These are phyloP conservation scores for Crithidia fasciculata DNA, from an alignment of 208 protist genomes.

Conservation along the genomic window DNA sequence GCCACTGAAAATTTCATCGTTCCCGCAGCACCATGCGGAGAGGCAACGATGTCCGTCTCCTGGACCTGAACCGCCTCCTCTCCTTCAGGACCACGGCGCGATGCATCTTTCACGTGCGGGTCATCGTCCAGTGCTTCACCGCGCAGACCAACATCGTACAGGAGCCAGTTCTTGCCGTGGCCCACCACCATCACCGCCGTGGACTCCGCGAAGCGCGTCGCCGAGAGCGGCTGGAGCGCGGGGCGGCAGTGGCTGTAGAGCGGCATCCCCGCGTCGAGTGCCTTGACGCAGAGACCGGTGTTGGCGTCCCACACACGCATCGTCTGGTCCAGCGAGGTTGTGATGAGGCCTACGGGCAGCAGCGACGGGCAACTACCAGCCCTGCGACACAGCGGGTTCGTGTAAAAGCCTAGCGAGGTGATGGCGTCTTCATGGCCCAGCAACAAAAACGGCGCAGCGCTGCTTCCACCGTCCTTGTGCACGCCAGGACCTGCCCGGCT, in stretches of 20 bases:
- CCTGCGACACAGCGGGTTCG: slow-evolving; percentile 24
- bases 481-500: slow-evolving; percentile 11
- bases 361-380: slow-evolving; percentile 12
- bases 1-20: slow-evolving; percentile 19
- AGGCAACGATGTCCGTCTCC: slow-evolving; percentile 39
- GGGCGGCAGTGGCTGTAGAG: slow-evolving; percentile 72
- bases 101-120: no score
- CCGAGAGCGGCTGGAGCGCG: neutral
- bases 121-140: slow-evolving; percentile 23
- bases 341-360: slow-evolving; percentile 60
- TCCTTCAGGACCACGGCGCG: neutral
- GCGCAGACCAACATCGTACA: slow-evolving; percentile 51
- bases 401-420: slow-evolving; percentile 76
- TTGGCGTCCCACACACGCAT: slow-evolving; percentile 80
- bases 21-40: slow-evolving; percentile 5
- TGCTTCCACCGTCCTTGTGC: slow-evolving; percentile 18
- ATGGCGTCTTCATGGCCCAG: slow-evolving; percentile 84
- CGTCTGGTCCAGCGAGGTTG: slow-evolving; percentile 83
- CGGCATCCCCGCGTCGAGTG: slow-evolving; percentile 48
- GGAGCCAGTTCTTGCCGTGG: slow-evolving; percentile 67
- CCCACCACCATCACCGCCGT: slow-evolving; percentile 35
- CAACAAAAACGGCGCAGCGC: slow-evolving; percentile 49
- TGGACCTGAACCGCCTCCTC: slow-evolving; percentile 24
- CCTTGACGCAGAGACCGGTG: slow-evolving; percentile 60
- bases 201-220: neutral